Evolutionary conservation across 2,329 filamentous ascomycete genomes (phyloP).

Genomic region (Colletotrichum sp.): DNA sequence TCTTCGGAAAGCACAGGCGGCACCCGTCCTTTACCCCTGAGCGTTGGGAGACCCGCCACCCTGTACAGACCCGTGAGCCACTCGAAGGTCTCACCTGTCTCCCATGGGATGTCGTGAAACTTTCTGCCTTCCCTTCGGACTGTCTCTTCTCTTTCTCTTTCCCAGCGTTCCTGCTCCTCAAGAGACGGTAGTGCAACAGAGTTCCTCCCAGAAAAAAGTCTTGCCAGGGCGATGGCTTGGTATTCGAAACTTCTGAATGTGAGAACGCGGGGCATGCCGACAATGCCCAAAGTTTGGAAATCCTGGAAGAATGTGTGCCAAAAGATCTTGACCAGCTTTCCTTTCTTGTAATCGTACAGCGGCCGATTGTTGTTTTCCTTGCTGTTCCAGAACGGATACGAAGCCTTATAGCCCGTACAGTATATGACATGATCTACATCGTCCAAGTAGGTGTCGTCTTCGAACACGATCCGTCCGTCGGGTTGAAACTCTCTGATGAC

Average conservation of each 20-base stretch:
- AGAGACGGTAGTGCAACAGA: constrained; percentile 40
- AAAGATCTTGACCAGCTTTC: constrained; percentile 50
- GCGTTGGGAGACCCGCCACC: constrained; percentile 52
- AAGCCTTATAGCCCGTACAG: constrained; percentile 47
- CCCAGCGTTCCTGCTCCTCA: constrained; percentile 50
- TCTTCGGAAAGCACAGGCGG: constrained; percentile 50
- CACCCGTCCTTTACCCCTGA: constrained; percentile 50
- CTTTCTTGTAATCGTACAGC: constrained; percentile 54
- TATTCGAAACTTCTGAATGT: constrained; percentile 63
- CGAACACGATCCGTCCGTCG: constrained; percentile 48
- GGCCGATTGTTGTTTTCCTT: constrained; percentile 43
- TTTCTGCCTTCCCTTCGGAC: constrained; percentile 36
- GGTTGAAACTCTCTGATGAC: constrained; percentile 48
- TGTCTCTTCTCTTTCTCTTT: constrained; percentile 38
- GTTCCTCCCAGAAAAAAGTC: constrained; percentile 50
- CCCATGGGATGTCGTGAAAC: constrained; percentile 61
- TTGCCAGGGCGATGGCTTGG: constrained; percentile 57
- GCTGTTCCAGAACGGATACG: constrained; percentile 55
- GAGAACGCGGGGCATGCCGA: constrained; percentile 55
- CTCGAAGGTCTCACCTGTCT: constrained; percentile 52
- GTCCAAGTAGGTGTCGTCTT: constrained; percentile 37
- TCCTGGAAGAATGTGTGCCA: constrained; percentile 58
- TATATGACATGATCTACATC: constrained; percentile 46
- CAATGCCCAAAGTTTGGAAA: constrained; percentile 51
- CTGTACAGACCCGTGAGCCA: constrained; percentile 52